Evolutionary conservation across 2,329 filamentous ascomycete species (phyloP), one percentile per base, ranked within the genome.

Genomic region (Aureobasidium vineae): DNA sequence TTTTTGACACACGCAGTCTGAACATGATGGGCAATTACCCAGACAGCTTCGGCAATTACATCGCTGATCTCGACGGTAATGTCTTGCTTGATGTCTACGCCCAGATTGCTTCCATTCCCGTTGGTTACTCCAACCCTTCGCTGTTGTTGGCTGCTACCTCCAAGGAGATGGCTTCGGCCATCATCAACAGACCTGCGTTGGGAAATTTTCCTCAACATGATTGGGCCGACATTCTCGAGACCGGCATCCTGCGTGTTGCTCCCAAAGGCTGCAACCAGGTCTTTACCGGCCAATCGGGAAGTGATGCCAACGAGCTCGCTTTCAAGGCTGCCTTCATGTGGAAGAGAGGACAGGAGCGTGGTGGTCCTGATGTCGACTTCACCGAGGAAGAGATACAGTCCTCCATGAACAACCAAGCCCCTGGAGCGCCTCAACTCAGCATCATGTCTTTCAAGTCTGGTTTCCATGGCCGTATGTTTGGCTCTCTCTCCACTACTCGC

Each of bases 281-380:
- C 72, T 96, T 95, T 80, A 96, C 92, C 21, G 90, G 88, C 71
- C 89, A 91, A 83, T 86, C 91, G 60, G 92, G 92, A 69, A 95
- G 91, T 26, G 92, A 96, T 75, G 92, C 92, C 79, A 96, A 96
- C 80, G 92, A 96, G 80, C 90, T 90, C 31, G 92, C 92, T 53
- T 96, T 91, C 85, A 96, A 96, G 81, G 92, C 92, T 6, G 92
- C 92, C 63, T 96, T 96, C 81, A 96, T 96, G 88, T 94, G 88
- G 84, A 87, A 88, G 73, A 87, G 90, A 53, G 90, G 92, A 77
- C 83, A 86, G 69, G 87, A 94, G 78, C 90, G 92, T 67, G 91
- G 91, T 70, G 90, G 91, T 7, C 81, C 85, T 49, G 77, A 88
- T 36, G 89, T 88, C 66, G 90, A 93, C 68, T 96, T 95, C 80